Percentiles rank a stretch among this genome's conserved stretches.
Evolutionary conservation across 768 basidiomycete species (phyloP).

Genomic region (Mrakia frigida): DNA sequence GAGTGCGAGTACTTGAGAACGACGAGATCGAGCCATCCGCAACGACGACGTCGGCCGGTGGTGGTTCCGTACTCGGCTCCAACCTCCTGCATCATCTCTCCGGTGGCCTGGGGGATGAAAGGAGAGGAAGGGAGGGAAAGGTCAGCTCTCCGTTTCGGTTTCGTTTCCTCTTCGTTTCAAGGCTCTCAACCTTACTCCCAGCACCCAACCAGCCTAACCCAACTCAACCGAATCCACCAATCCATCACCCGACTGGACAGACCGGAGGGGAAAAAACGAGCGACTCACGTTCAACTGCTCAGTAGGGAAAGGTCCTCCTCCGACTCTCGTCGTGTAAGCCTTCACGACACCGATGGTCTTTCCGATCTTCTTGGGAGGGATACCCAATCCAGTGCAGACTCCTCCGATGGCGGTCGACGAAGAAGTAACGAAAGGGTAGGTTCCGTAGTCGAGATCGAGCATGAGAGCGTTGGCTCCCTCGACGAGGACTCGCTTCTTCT

Average conservation of each 20-base stretch:
- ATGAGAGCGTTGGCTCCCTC: conserved; percentile 98
- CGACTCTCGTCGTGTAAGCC: conserved; percentile 96
- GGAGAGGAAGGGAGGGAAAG: not conserved
- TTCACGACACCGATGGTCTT: conserved; percentile 88
- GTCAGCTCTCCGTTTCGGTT: not conserved
- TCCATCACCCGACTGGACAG: too few species aligned
- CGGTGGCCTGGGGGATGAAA: conserved; percentile 56
- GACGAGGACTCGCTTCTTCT: conserved; percentile 76
- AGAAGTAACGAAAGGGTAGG: conserved; percentile 96
- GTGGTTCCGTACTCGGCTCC: conserved; percentile 88
- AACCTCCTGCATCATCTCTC: conserved; percentile 84
- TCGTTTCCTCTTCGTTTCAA: too few species aligned
- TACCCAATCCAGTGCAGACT: conserved; percentile 94
- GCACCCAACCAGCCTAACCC: too few species aligned
- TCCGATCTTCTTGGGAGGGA: conserved; percentile 85
- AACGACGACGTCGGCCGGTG: conserved; percentile 84
- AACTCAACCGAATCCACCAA: not conserved
- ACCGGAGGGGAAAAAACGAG: not conserved
- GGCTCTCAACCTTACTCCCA: too few species aligned
- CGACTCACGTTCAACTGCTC: conserved; percentile 78
- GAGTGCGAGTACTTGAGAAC: conserved; percentile 85
- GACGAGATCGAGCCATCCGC: conserved; percentile 96
- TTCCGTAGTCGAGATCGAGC: conserved; percentile 97
- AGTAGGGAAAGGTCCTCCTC: conserved; percentile 96
- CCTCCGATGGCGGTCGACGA: conserved; percentile 90